Evolutionary conservation across 257 asterid species (phyloP), one percentile per base, ranked within the genome.

Genomic region (Przewalskia tangutica): DNA sequence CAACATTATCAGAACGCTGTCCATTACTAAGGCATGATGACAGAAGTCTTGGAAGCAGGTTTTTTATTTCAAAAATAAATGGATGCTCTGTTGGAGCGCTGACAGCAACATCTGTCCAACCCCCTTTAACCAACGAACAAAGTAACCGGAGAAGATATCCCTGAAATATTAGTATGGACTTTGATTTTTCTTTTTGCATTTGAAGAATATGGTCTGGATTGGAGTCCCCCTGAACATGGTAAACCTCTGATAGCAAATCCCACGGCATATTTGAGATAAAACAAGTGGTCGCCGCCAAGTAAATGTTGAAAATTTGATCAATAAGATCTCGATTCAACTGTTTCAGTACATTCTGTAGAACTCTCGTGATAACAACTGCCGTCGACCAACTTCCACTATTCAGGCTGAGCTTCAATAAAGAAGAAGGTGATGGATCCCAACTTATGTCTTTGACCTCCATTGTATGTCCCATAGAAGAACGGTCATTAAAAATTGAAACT

Each of bases 131-230:
- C 84, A 90, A 85, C 71, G 97, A 92, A 85, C 97, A 90, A 76
- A 92, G 80, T 60, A 92, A 90, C 85, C 91, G 98, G 84, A 91
- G 83, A 84, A 90, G 82, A 84, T 83, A 85, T 82, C 94, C 98
- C 53, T 89, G 76, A 77, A 92, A 89, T 23, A 82, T 46, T 64
- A 73, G 66, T 54, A 81, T 71, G 80, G 91, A 90, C 77, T 85
- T 89, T 4, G 83, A 80, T 58, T 82, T 89, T 50, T 64, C 68
- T 82, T 78, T 84, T 70, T 66, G 62, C 20, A 34, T 8, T 64
- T 80, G 77, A 23, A 60, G 86, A 67, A 64, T 20, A 79, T 23
- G 83, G 81, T 87, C 87, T 38, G 65, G 59, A 62, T 9, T 68
- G 79, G 88, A 83, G 77, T 83, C 82, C 75, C 71, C 51, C 14